A percentile compares a stretch with the other conserved stretches of the same genome.
These are phyloP conservation scores for Jackrogersella multiformis DNA, from an alignment of 495 filamentous ascomycete genomes.

Conservation along the genomic window DNA sequence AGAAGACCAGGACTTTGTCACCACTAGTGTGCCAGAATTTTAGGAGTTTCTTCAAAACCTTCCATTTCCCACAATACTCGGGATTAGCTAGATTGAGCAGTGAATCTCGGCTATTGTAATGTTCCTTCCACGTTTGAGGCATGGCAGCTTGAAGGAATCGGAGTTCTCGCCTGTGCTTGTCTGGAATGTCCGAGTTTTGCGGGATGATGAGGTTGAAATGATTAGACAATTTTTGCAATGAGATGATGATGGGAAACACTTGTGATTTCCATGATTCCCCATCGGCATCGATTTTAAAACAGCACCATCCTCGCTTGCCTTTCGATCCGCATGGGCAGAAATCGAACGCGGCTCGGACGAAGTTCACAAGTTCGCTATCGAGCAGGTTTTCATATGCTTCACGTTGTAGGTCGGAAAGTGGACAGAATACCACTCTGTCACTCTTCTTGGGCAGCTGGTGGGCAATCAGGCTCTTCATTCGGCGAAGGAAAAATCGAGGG, in stretches of 20 bases:
- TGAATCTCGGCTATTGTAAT: conserved; percentile 79
- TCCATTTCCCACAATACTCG: conserved; percentile 98
- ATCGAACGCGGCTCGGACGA: conserved; percentile 73
- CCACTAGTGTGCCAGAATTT: conserved; percentile 88
- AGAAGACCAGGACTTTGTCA: conserved; percentile 94
- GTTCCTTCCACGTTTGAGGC: conserved; percentile 77
- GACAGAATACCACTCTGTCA: conserved; percentile 95
- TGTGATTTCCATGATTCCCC: conserved; percentile 75
- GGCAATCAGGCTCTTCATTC: conserved; percentile 93
- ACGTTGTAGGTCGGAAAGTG: conserved; percentile 81
- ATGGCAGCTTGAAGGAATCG: conserved; percentile 78
- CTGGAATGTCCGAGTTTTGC: conserved; percentile 67
- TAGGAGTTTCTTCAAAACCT: conserved; percentile 85
- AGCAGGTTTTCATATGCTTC: conserved; percentile 87
- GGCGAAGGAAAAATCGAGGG: conserved; percentile 89
- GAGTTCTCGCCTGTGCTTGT: conserved; percentile 85
- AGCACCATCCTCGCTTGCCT: conserved; percentile 85
- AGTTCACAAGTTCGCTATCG: conserved; percentile 72
- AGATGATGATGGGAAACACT: conserved; percentile 86
- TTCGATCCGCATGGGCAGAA: conserved; percentile 74
- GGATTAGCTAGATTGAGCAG: conserved; percentile 86
- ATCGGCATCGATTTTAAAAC: conserved; percentile 65
- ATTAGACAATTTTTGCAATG: conserved; percentile 87
- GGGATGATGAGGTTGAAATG: conserved; percentile 92
- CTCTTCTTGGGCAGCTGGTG: conserved; percentile 96